phyloP scores from a whole-genome alignment of 495 filamentous ascomycete genomes.

The Cetradonia linearis region DNA sequence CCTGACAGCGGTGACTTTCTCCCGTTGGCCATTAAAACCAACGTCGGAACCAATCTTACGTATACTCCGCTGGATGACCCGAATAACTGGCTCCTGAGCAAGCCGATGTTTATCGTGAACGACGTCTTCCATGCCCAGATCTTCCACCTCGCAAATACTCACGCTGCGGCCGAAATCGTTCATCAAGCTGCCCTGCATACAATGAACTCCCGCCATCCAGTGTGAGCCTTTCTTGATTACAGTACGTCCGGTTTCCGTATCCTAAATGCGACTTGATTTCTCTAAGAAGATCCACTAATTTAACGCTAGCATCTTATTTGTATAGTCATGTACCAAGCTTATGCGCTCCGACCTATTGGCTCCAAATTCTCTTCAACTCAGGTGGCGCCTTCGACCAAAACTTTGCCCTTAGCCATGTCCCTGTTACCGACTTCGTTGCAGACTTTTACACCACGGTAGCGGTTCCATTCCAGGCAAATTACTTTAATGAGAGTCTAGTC shows the following conservation, averaged over 20 bases:
- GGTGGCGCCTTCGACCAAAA: constrained; percentile 28
- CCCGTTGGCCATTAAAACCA: constrained; percentile 32
- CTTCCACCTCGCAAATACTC: background rate
- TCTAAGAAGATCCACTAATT: background rate
- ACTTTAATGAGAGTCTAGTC: constrained; percentile 28
- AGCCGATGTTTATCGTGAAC: background rate
- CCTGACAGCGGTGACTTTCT: constrained; percentile 29
- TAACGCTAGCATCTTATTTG: background rate
- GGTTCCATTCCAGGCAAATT: constrained; percentile 30
- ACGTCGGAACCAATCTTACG: constrained; percentile 11
- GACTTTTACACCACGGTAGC: constrained; percentile 25
- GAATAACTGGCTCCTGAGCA: background rate
- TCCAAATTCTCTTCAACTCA: constrained; percentile 23
- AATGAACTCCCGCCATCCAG: background rate
- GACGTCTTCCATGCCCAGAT: background rate
- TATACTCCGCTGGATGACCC: background rate
- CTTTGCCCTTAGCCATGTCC: constrained; percentile 22
- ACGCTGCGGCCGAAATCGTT: background rate
- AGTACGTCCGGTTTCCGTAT: constrained; percentile 18
- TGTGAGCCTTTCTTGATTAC: constrained; percentile 24
- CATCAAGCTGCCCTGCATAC: background rate
- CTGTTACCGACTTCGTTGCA: constrained; percentile 17
- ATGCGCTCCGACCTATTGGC: constrained; percentile 23
- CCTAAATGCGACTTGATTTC: background rate
- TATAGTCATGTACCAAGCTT: constrained; percentile 20